These are phyloP conservation scores for Pseudonitzschia multistriata DNA, from an alignment of 108 stramenopile genomes.

Conservation along the genomic window DNA sequence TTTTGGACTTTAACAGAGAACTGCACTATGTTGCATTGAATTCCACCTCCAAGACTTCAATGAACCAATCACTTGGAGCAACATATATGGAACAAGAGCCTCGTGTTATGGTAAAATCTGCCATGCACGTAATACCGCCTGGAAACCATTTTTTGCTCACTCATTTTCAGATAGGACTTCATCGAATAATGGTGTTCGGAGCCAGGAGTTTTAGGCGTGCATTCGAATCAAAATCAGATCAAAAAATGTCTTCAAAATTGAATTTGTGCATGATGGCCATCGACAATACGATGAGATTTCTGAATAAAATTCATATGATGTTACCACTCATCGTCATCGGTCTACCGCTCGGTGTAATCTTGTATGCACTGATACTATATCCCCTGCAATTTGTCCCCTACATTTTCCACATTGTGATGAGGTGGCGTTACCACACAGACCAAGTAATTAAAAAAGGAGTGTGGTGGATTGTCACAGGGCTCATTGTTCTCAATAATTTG, in stretches of 20 bases:
- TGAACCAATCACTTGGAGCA: neutral
- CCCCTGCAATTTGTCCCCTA: conserved; percentile 5
- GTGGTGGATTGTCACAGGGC: neutral
- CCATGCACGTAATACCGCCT: conserved; percentile 3
- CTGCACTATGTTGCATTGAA: conserved; percentile 2
- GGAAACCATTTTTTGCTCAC: neutral
- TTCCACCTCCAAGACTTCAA: neutral
- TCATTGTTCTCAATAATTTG: neutral
- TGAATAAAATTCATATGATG: conserved; percentile 15
- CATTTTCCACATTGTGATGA: neutral
- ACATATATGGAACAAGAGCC: neutral
- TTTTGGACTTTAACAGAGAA: conserved; percentile 23
- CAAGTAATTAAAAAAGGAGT: neutral
- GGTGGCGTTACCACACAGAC: neutral
- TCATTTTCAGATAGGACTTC: conserved; percentile 3
- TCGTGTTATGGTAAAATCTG: conserved; percentile 20
- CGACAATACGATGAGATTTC: conserved; percentile 16
- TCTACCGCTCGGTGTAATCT: conserved; percentile 3
- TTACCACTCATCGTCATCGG: conserved; percentile 8
- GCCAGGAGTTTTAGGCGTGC: conserved; percentile 8
- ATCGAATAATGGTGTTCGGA: conserved; percentile 16
- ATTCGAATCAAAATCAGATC: conserved; percentile 4
- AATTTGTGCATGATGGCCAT: conserved; percentile 6
- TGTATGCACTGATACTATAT: neutral
- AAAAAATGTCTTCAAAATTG: neutral